Evolutionary conservation across 345 rosid species (phyloP).

Genomic region (Camelina neglecta): DNA sequence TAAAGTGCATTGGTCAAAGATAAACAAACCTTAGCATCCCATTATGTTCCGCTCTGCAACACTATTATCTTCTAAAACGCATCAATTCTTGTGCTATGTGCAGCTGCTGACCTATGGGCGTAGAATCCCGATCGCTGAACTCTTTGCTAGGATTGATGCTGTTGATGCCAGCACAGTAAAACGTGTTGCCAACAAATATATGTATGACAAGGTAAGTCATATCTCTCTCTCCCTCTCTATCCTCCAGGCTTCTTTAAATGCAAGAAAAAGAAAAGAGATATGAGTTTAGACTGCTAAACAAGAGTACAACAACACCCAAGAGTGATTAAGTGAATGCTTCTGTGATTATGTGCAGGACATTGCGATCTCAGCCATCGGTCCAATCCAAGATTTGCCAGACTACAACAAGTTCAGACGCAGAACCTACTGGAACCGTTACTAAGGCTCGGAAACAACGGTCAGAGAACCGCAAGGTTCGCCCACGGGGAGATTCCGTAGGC

Average conservation of each 20-base stretch:
- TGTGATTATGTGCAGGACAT: slow-evolving; percentile 64
- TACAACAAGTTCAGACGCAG: slow-evolving; percentile 99
- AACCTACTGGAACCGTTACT: slow-evolving; percentile 96
- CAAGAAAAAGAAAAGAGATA: neutral
- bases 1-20: too few species aligned
- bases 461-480: slow-evolving; percentile 28
- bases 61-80: neutral
- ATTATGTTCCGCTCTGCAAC: too few species aligned
- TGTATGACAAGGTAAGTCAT: slow-evolving; percentile 78
- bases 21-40: neutral
- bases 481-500: slow-evolving; percentile 25
- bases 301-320: neutral
- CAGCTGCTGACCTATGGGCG: slow-evolving; percentile 97
- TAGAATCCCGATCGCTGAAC: slow-evolving; percentile 86
- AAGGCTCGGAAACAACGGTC: slow-evolving; percentile 27
- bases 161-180: slow-evolving; percentile 84
- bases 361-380: slow-evolving; percentile 95
- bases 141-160: slow-evolving; percentile 92
- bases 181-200: slow-evolving; percentile 89
- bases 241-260: neutral
- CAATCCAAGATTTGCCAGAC: slow-evolving; percentile 84
- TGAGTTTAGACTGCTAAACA: neutral
- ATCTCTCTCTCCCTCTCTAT: neutral
- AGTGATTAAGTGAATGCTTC: neutral
- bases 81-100: slow-evolving; percentile 22